Percentiles rank a stretch among this genome's conserved stretches.
phyloP scores from a whole-genome alignment of 768 basidiomycete species.

The Russula griseocarnosa region DNA sequence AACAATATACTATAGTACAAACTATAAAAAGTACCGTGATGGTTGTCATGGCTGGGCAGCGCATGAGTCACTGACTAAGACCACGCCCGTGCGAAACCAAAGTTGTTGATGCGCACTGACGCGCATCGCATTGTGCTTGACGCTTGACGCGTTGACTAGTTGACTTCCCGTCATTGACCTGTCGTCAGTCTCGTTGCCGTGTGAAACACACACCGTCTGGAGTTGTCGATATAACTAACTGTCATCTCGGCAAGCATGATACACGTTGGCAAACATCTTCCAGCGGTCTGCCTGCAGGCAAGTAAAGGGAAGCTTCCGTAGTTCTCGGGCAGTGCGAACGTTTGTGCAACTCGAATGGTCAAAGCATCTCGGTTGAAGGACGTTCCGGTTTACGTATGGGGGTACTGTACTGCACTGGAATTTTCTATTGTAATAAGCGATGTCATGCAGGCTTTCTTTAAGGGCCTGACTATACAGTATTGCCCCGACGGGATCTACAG shows the following conservation, averaged over 20 bases:
- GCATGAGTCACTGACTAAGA: not conserved
- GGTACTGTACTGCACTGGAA: no score
- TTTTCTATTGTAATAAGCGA: not conserved
- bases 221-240: not conserved
- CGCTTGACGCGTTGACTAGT: no score
- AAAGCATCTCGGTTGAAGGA: not conserved
- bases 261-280: not conserved
- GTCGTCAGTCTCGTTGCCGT: not conserved
- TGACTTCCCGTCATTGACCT: no score
- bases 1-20: not conserved
- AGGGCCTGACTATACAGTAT: not conserved
- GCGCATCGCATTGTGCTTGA: no score
- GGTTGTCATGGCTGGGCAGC: no score
- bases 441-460: not conserved
- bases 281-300: no score
- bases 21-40: not conserved
- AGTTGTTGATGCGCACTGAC: not conserved
- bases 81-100: no score
- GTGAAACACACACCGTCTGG: not conserved
- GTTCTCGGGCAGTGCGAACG: not conserved
- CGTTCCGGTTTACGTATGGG: no score
- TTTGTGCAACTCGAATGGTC: not conserved
- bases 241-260: not conserved
- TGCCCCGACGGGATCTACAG: not conserved
- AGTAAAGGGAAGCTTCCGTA: not conserved